Evolutionary conservation across 163 green algal species (phyloP), one percentile per base, ranked within the genome.

Genomic region (Coccomyxa subellipsoidea): DNA sequence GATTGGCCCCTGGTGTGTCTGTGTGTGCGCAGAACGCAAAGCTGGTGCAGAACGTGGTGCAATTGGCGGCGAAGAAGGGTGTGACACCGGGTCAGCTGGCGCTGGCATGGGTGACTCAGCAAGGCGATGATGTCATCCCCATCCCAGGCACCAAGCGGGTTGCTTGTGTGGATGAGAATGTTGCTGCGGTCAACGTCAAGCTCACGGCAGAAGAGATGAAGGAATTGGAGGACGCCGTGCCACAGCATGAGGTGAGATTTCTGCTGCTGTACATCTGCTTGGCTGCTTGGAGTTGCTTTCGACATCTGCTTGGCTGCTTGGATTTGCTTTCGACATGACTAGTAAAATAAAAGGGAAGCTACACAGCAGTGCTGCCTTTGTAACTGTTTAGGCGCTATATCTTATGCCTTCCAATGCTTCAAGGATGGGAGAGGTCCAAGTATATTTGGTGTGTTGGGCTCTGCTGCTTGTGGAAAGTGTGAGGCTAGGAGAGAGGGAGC

Each of bases 51-150:
- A 79, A 83, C 3, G 53, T 95, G 7, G 37, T 87, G 77, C 47
- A 69, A 12, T 23, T 93, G 34, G 92, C 92, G 0, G 27, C 80
- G 4, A 35, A 69, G 69, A 92, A 93, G 83, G 85, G 85, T 47
- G 85, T 80, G 79, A 94, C 86, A 0, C 69, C 89, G 23, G 83
- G 73, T 0, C 92, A 95, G 87, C 81, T 95, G 82, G 91, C 92
- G 35, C 86, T 95, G 69, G 90, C 92, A 0, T 95, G 92, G 92
- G 54, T 95, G 77, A 81, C 40, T 35, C 21, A 18, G 4, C 38
- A 73, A 37, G 89, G 88, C 0, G 73, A 88, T 9, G 91, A 94
- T 54, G 89, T 94, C 5, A 87, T 94, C 37, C 90, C 91, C 66
- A 93, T 94, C 37, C 84, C 81, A 12, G 82, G 82, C 35, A 83